Evolutionary conservation across 768 basidiomycete species (phyloP).

Genomic region (Kwoniella dejecticola): DNA sequence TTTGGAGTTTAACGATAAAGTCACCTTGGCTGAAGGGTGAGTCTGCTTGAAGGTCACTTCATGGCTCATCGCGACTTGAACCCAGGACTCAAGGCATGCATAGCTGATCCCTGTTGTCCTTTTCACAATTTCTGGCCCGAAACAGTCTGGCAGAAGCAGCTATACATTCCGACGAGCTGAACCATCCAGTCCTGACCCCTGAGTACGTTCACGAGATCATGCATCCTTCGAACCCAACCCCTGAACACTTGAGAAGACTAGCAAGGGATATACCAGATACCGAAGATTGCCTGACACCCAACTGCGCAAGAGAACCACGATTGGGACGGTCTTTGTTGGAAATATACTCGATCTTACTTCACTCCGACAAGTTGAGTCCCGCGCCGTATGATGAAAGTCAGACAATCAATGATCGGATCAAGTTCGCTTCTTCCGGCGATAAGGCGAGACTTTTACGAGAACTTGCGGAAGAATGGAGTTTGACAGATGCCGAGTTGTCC

Average conservation of each 20-base stretch:
- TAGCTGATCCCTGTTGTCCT: too few species aligned
- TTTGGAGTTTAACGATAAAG: slow-evolving; percentile 44
- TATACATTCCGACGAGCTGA: slow-evolving; percentile 28
- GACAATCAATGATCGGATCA: slow-evolving; percentile 31
- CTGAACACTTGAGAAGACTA: slow-evolving; percentile 12
- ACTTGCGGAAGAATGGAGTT: slow-evolving; percentile 30
- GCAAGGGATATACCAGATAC: slow-evolving; percentile 2
- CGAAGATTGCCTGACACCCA: slow-evolving; percentile 5
- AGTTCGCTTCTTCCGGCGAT: slow-evolving; percentile 12
- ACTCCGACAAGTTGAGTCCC: slow-evolving; percentile 10
- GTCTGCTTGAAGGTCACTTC: neutral
- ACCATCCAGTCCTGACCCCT: slow-evolving; percentile 13
- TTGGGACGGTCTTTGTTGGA: slow-evolving; percentile 27
- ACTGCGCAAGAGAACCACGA: slow-evolving; percentile 16
- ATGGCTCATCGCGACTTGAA: neutral
- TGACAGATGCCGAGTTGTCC: slow-evolving; percentile 28
- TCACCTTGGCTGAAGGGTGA: slow-evolving; percentile 44
- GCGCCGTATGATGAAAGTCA: slow-evolving; percentile 31
- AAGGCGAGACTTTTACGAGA: slow-evolving; percentile 23
- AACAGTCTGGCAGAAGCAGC: slow-evolving; percentile 40
- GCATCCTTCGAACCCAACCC: slow-evolving; percentile 7
- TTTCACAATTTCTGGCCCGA: too few species aligned
- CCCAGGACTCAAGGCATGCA: too few species aligned
- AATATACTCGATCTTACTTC: slow-evolving; percentile 31
- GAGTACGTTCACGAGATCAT: slow-evolving; percentile 22